Percentiles rank a stretch among this genome's conserved stretches.
phyloP scores from a whole-genome alignment of 169 alveolate genomes.

The Plasmodium berghei region DNA sequence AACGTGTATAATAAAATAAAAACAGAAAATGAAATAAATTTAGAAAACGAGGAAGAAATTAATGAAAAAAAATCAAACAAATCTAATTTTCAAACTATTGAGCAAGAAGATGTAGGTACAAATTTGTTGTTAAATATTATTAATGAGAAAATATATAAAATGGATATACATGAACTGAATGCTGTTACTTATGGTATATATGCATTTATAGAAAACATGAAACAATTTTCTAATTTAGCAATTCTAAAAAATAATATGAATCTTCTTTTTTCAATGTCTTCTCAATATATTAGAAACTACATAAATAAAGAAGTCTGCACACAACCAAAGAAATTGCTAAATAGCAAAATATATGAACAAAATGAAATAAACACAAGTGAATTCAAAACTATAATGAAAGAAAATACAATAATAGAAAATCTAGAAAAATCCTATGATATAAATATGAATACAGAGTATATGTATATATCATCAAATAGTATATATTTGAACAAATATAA shows the following conservation, averaged over 20 bases:
- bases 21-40: neutral
- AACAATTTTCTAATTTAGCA: conserved; percentile 32
- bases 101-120: conserved; percentile 32
- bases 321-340: neutral
- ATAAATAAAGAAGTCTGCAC: conserved; percentile 5
- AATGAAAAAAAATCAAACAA: too few species aligned
- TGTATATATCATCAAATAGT: conserved; percentile 20
- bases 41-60: neutral
- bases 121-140: conserved; percentile 21
- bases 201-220: conserved; percentile 72
- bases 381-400: neutral
- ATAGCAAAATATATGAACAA: neutral
- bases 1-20: neutral
- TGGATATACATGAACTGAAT: conserved; percentile 10
- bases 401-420: neutral
- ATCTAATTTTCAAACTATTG: neutral
- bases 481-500: conserved; percentile 7
- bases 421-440: neutral
- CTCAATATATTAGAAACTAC: conserved; percentile 28
- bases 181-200: conserved; percentile 39
- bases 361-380: neutral
- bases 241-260: conserved; percentile 61
- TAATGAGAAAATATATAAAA: conserved; percentile 22
- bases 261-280: conserved; percentile 44
- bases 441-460: conserved; percentile 47